A percentile compares a stretch with the other conserved stretches of the same genome.
Conservation (phyloP, 2,329 filamentous ascomycete genomes). For the Pseudomassariella vexata region DNA sequence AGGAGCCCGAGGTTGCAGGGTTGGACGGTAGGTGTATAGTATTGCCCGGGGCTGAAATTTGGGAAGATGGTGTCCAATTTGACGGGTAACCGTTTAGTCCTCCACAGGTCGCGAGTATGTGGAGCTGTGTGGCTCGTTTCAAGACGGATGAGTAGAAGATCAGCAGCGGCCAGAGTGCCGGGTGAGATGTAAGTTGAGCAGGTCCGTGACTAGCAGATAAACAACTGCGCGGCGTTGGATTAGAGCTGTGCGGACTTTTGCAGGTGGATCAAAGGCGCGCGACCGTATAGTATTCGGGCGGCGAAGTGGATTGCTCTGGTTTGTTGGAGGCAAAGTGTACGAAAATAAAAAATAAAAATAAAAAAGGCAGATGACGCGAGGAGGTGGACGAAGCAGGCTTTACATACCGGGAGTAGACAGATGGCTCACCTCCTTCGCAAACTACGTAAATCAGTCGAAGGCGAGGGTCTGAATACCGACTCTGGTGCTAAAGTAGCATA, state of each 20-base stretch:
- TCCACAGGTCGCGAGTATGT: conserved; percentile 26
- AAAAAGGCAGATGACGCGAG: too few relatives aligned
- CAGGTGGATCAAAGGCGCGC: conserved; percentile 2
- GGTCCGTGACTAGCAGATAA: conserved; percentile 11
- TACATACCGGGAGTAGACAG: too few relatives aligned
- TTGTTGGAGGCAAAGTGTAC: too few relatives aligned
- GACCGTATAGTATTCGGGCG: too few relatives aligned
- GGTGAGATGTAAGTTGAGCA: conserved; percentile 13
- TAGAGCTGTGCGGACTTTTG: background rate
- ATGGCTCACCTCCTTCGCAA: too few relatives aligned
- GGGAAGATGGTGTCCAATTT: conserved; percentile 28
- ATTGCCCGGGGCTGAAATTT: conserved; percentile 22
- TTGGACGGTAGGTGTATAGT: conserved; percentile 26
- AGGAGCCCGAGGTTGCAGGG: conserved; percentile 39
- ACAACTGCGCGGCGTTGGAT: conserved; percentile 4
- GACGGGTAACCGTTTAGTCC: conserved; percentile 26
- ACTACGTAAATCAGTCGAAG: too few relatives aligned
- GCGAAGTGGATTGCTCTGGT: too few relatives aligned
- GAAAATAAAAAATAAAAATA: too few relatives aligned
- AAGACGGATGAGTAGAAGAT: conserved; percentile 29
- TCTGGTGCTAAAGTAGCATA: conserved; percentile 17
- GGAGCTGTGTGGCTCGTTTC: conserved; percentile 30
- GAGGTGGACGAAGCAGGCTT: conserved; percentile 15
- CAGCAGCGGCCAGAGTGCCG: conserved; percentile 26
- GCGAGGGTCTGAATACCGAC: conserved; percentile 1